A percentile compares a stretch with the other conserved stretches of the same genome.
Evolutionary conservation across 2,329 filamentous ascomycete species (phyloP).

Genomic region (Arthrinium puccinioides): DNA sequence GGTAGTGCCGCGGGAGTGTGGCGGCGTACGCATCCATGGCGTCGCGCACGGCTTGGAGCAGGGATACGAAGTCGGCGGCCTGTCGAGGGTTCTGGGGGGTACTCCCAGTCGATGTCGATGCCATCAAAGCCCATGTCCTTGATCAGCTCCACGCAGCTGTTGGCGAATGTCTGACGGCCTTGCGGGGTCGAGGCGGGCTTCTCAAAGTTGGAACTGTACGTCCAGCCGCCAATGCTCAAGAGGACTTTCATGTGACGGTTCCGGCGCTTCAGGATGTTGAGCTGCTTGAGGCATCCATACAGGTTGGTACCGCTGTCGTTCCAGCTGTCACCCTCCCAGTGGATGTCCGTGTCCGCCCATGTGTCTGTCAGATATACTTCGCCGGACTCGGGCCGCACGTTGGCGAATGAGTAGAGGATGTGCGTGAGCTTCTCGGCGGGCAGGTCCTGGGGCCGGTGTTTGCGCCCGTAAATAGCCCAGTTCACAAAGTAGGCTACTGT

Average conservation of each 20-base stretch:
- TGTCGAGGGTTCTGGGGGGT: conserved; percentile 48
- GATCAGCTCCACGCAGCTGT: conserved; percentile 65
- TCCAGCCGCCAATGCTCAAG: conserved; percentile 88
- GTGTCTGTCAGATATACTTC: conserved; percentile 66
- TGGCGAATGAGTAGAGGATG: conserved; percentile 85
- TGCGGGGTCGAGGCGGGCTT: conserved; percentile 61
- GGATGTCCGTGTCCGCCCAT: conserved; percentile 67
- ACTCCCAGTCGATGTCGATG: conserved; percentile 64
- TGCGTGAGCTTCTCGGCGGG: conserved; percentile 79
- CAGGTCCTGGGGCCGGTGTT: conserved; percentile 79
- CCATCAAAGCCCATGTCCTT: conserved; percentile 75
- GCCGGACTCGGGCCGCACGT: conserved; percentile 70
- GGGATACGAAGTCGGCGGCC: conserved; percentile 50
- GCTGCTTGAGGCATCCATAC: conserved; percentile 84
- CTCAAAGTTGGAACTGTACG: conserved; percentile 80
- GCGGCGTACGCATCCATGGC: conserved; percentile 51
- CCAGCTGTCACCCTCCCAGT: conserved; percentile 62
- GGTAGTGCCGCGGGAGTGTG: conserved; percentile 33
- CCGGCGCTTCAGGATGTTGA: conserved; percentile 72
- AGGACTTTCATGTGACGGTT: conserved; percentile 82
- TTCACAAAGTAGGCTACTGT: conserved; percentile 70
- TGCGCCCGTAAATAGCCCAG: conserved; percentile 82
- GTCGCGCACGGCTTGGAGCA: conserved; percentile 47
- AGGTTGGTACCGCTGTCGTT: conserved; percentile 71
- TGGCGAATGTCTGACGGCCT: conserved; percentile 67